Conservation (phyloP, 2,329 filamentous ascomycete species). For the Penicillium freii region DNA sequence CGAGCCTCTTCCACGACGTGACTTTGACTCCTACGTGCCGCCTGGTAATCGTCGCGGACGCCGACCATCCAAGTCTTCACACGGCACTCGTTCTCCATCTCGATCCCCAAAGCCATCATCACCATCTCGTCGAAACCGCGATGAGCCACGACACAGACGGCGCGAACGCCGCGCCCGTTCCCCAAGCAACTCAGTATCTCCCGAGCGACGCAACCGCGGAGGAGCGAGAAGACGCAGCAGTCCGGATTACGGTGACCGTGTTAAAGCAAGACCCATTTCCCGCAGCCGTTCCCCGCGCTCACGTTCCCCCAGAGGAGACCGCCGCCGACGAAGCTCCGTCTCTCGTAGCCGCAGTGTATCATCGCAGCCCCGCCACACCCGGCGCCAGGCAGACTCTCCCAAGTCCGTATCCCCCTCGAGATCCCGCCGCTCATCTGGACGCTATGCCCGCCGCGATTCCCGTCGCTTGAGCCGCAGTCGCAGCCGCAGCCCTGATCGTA, state of each 20-base stretch:
- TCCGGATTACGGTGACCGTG: constrained; percentile 46
- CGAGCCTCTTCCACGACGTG: constrained; percentile 49
- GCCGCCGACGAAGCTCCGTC: constrained; percentile 40
- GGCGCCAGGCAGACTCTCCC: constrained; percentile 38
- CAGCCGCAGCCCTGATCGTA: constrained; percentile 28
- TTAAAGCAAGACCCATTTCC: constrained; percentile 51
- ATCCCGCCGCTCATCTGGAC: constrained; percentile 38
- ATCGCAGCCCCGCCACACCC: constrained; percentile 34
- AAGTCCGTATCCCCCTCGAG: constrained; percentile 40
- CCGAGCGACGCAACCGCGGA: constrained; percentile 36
- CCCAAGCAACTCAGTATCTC: constrained; percentile 40
- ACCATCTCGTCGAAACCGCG: constrained; percentile 31
- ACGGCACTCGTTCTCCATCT: constrained; percentile 31
- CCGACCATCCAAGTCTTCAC: constrained; percentile 35
- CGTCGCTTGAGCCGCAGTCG: constrained; percentile 30
- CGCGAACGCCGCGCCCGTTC: constrained; percentile 28
- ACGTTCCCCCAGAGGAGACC: constrained; percentile 53
- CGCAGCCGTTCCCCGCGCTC: constrained; percentile 53
- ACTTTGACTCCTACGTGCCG: constrained; percentile 59
- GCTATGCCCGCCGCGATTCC: constrained; percentile 39
- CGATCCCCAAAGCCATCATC: constrained; percentile 25
- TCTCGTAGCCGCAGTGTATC: constrained; percentile 37
- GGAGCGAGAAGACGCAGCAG: constrained; percentile 36
- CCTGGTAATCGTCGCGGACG: constrained; percentile 42
- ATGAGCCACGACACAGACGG: constrained; percentile 28